Base-by-base conservation (phyloP, 1,284 basidiomycete genomes). In the Tilletia indica region DNA sequence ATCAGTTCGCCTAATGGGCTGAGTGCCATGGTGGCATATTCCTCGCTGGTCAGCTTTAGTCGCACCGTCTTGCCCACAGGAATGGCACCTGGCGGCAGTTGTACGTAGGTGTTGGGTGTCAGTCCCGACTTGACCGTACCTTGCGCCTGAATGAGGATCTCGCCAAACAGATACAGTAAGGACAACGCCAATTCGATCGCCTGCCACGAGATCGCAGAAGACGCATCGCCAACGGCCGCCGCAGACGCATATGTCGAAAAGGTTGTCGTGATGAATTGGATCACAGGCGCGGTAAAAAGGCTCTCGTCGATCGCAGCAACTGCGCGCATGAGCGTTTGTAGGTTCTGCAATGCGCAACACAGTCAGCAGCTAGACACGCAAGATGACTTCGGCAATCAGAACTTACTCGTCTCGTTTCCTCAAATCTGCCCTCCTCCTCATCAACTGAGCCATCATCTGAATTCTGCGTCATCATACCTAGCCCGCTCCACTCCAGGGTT, bases 161-260 rank as follows among this genome's bases (percentile, higher is more conserved):
- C 96, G 54, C 94, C 95, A 80, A 94, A 99, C 47, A 95, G 92
- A 83, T 90, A 97, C 0, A 97, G 90, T 38, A 98, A 88, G 83
- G 94, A 94, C 19, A 97, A 87, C 0, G 93, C 94, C 25, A 99
- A 88, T 84, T 99, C 97, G 0, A 92, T 92, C 79, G 97, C 92
- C 81, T 95, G 91, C 97, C 97, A 99, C 68, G 91, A 89, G 25
- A 64, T n/a, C 6, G 61, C 61, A n/a, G 61, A 11, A 11, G 61
- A 25, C 4, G 61, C 36, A 39, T 64, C 39, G 61, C 61, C 61
- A 14, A 14, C 11, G 19, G 61, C 61, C 19, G 61, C 31, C 12
- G 61, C 61, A 42, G 61, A 64, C 34, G 61, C 61, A n/a, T 67
- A 67, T 5, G 66, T 47, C 42, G 66, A 67, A 8, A 67, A 67